Base-by-base conservation (phyloP, 192 early-diverging fungal species). In the Coemansia brasiliensis region DNA sequence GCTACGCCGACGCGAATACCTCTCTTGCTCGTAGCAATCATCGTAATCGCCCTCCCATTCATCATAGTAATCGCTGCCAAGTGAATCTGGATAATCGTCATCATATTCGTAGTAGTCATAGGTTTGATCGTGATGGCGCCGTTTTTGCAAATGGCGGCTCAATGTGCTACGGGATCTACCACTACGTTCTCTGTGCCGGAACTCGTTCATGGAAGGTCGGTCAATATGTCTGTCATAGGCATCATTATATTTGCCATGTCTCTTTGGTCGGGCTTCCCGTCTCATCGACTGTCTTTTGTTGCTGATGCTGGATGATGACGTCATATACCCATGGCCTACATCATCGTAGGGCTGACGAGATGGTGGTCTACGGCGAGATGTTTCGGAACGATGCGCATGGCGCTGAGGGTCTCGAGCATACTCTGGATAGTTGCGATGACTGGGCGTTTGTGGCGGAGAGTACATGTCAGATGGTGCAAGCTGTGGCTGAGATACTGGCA, bases 81-180 rank as follows among this genome's bases (percentile, higher is more conserved):
- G 61, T 22, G 35, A 52, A n/a, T 64, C 67, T 1, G 68, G 71
- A 39, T 58, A 45, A 6, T 64, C 69, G 42, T 79, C 63, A 25
- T 62, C 59, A 39, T 67, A 67, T 45, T 70, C 69, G 24, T 72
- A 62, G 26, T 65, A 44, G 21, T 65, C 63, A 49, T 77, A 61
- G 17, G 63, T 52, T 16, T 35, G 41, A 12, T 60, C 57, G n/a
- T 60, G 52, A 17, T 26, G 46, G 37, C 39, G 53, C 13, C 29
- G 52, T 16, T 32, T 63, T 27, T 44, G 58, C 32, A 35, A 35
- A 22, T 49, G 35, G 15, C 64, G 59, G 8, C 51, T 61, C 32
- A 40, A 22, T 1, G 43, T 10, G 24, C 64, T 56, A 22, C 61
- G 67, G 0, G 64, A 41, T 5, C 54, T 35, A 5, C 44, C 59